Base-by-base conservation (phyloP, 805 yeast genomes). In the Yarrowia phangngaensis region DNA sequence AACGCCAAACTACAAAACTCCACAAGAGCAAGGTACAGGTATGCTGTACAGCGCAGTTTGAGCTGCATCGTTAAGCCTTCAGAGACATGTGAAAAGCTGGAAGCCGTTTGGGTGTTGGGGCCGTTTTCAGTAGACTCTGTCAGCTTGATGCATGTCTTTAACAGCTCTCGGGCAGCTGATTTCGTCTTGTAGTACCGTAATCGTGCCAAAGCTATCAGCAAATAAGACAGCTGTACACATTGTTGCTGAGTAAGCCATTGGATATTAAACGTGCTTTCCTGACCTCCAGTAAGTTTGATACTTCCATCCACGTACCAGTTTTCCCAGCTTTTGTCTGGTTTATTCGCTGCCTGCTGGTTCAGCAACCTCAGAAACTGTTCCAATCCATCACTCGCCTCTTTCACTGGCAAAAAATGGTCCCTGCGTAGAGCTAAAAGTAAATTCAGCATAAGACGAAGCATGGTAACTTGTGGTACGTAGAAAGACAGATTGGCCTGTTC, bases 221-320 rank as follows among this genome's bases (percentile, higher is more conserved):
- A 8, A 7, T 29, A 29, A 3, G 35, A 14, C 22, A 41, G 12
- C 16, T 41, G 48, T 1, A 20, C 27, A n/a, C 35, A 29, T 12
- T 41, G 48, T 8, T 20, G 28, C 8, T 41, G 26, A 4, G 48
- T 41, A 8, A 41, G 28, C 48, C 48, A 41, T 9, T 41, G 48
- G 22, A 41, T 29, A 29, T 30, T 30, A 16, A 41, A 30, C 1
- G 45, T 38, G 35, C 29, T 20, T 8, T 35, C 48, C 11, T 41
- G 34, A 1, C 35, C 48, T 12, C 35, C 34, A 11, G 35, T 41
- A 20, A 41, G 28, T 13, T 20, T 41, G 29, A 41, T 41, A 8
- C 35, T 29, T 11, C 48, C 48, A 22, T 41, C 48, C 15, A 29
- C 20, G 48, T 30, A 29, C 48, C 48, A 41, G 48, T 41, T 41